Base-by-base conservation (phyloP, 352 stramenopile species). In the Globisporangium iwayamae region DNA sequence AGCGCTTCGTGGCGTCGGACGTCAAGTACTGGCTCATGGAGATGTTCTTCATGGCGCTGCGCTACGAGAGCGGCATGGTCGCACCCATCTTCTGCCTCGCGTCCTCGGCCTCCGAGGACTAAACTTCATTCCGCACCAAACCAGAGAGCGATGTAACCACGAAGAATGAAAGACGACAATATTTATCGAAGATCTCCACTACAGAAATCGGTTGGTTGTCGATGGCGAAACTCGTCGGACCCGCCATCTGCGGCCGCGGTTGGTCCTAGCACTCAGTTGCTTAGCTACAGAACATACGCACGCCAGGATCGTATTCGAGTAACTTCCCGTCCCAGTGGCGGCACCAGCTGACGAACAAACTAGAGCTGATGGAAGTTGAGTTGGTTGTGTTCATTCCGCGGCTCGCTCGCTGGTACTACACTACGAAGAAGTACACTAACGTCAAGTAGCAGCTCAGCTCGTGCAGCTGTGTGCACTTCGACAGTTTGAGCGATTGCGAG, bases 31-130 rank as follows among this genome's bases (percentile, higher is more conserved):
- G 81, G 81, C 65, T 76, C 50, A 73, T 76, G 52, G 81, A 90
- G 56, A 76, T 90, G 56, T 80, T 86, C 38, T 86, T 85, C 60
- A 78, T 88, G 62, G 73, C 79, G 32, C 68, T 87, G 34, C 74
- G 78, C 4, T 90, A 79, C 56, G 81, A 90, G 57, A 81, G 73
- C 48, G 62, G 71, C 13, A 80, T 90, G 66, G 66, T 90, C 41
- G 54, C 75, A 10, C 78, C 79, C n/a, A 66, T 83, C 22, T 83
- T 83, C 46, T 61, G 63, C 2, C 66, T 82, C 11, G n/a, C n/a
- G n/a, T n/a, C n/a, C n/a, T 46, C 65, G 43, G 45, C 65, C 5
- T 9, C 36, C 36, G 36, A 43, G 6, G 58, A 75, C 45, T 65
- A 60, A 41, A 14, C 3, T 11, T n/a, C n/a, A n/a, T n/a, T n/a